Evolutionary conservation across 257 asterid genomes (phyloP), one percentile per base, ranked within the genome.

Genomic region (Solanum pimpinellifolium): DNA sequence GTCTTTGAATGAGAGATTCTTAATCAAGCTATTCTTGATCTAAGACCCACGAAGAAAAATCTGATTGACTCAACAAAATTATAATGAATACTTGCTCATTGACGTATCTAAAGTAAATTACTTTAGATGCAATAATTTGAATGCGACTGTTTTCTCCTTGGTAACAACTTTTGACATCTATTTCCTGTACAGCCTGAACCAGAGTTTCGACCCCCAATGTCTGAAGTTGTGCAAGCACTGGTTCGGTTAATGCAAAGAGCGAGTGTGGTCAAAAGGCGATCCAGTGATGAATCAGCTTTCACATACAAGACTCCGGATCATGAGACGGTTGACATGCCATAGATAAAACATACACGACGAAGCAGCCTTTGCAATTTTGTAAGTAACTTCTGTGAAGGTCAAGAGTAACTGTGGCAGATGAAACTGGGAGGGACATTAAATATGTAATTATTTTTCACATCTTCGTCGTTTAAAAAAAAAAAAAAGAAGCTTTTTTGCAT

Each of bases 141-240:
- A 10, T 68, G 84, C 4, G 37, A 29, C 2, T 76, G 60, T 69
- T 46, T 78, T 4, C 18, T 46, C 66, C 69, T 20, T 18, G 11
- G 31, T 81, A 41, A 56, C 12, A 37, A 78, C 66, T 29, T 78
- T 78, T 78, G 10, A 78, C 21, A 18, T 49, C 44, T 49, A 18
- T 49, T 31, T 49, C 69, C 80, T 18, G 27, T 90, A 88, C 97
- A 97, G 99, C 98, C 98, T 46, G 99, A 97, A 86, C 99, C 99
- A 4, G 99, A 97, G 88, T 97, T 97, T 70, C 92, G 99, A 10
- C 99, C 99, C 25, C 98, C 98, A 18, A 97, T 97, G 99, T 97
- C 99, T 12, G 99, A 97, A 86, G 98, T 97, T 37, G 99, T 95
- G 87, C 99, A 95, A 91, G 97, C 99, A 16, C 91, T 97, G 83